Percentiles rank a stretch among this genome's conserved stretches.
Evolutionary conservation across 2,329 filamentous ascomycete genomes (phyloP).

Genomic region (Epichloe bromicola): DNA sequence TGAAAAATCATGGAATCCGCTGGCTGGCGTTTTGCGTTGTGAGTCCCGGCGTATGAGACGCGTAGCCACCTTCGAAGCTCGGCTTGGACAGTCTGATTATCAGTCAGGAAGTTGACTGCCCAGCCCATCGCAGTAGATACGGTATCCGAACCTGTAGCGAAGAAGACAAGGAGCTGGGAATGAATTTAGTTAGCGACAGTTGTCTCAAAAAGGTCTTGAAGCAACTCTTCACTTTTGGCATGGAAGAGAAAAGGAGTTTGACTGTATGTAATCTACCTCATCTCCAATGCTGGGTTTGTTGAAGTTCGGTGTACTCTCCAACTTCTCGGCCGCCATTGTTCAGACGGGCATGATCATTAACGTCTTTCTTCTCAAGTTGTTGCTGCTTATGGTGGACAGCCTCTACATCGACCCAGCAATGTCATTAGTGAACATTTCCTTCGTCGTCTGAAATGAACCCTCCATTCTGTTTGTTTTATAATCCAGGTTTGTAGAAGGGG

Average conservation of each 20-base stretch:
- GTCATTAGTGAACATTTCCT: no score
- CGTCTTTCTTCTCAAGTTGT: background rate
- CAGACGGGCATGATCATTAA: background rate
- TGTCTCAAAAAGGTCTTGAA: background rate
- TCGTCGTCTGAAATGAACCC: no score
- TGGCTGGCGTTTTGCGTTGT: slow-evolving; percentile 10
- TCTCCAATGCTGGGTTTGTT: slow-evolving; percentile 18
- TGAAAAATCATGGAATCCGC: slow-evolving; percentile 15
- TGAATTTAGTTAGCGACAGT: background rate
- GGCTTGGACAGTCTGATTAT: slow-evolving; percentile 3
- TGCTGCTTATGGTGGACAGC: no score
- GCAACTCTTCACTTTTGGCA: background rate
- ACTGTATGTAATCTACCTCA: slow-evolving; percentile 12
- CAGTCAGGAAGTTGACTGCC: slow-evolving; percentile 3
- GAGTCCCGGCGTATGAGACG: slow-evolving; percentile 10
- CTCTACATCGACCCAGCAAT: no score
- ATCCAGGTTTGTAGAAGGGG: no score
- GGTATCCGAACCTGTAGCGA: slow-evolving; percentile 13
- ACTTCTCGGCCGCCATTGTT: slow-evolving; percentile 15
- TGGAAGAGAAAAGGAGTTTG: background rate
- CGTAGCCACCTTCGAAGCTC: slow-evolving; percentile 10
- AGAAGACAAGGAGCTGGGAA: no score
- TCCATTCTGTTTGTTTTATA: no score
- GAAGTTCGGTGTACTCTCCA: slow-evolving; percentile 16
- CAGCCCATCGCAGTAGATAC: background rate